Conservation (phyloP, 257 asterid species). For the Anisodus acutangulus region DNA sequence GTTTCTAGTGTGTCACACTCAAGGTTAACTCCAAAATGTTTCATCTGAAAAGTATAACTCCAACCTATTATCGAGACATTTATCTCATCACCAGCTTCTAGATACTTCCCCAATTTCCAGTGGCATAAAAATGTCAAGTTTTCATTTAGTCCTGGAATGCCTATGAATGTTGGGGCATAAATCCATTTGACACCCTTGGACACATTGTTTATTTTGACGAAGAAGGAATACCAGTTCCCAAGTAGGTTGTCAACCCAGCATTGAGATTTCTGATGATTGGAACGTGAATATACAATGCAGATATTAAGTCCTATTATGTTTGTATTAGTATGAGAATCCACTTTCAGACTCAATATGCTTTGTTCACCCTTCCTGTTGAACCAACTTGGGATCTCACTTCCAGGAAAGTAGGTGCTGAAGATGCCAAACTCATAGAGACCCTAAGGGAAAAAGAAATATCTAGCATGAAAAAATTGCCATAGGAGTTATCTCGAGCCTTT, state of each 20-base stretch:
- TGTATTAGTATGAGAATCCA: conserved; percentile 21
- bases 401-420: conserved; percentile 31
- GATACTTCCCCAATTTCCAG: conserved; percentile 28
- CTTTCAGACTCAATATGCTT: conserved; percentile 15
- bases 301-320: conserved; percentile 18
- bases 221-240: conserved; percentile 23
- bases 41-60: conserved; percentile 24
- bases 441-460: background rate
- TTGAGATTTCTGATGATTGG: background rate
- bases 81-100: conserved; percentile 23
- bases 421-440: conserved; percentile 34
- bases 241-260: conserved; percentile 10
- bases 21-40: conserved; percentile 22
- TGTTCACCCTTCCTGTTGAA: background rate
- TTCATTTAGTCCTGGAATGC: conserved; percentile 33
- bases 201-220: conserved; percentile 17
- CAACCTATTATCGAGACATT: conserved; percentile 29
- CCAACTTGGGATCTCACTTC: conserved; percentile 28
- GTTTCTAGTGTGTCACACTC: conserved; percentile 16
- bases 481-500: background rate
- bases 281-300: conserved; percentile 31
- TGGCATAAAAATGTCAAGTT: conserved; percentile 28
- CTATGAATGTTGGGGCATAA: conserved; percentile 34
- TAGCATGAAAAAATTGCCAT: background rate
- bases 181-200: conserved; percentile 25